Base-by-base conservation (phyloP, 495 filamentous ascomycete genomes). In the Lepraria neglecta region DNA sequence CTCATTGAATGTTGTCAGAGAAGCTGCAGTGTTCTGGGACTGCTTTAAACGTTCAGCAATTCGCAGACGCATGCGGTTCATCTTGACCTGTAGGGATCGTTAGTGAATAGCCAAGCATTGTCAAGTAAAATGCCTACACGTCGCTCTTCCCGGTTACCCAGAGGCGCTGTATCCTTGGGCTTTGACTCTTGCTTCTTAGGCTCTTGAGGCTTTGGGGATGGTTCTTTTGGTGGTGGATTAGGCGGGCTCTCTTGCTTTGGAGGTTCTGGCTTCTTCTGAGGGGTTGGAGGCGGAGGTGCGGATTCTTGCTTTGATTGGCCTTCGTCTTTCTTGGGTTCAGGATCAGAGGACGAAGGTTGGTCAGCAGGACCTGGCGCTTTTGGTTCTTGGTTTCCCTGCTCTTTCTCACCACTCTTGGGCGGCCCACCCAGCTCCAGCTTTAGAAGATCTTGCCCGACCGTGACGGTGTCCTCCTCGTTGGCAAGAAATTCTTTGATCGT, bases 41-140 rank as follows among this genome's bases (percentile, higher is more conserved):
- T 98, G 94, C 83, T 98, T 98, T 55, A 98, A 81, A 64, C 94
- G 92, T 79, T 98, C 94, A 24, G 94, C 90, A 64, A 97, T 98
- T 24, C 94, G 85, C 48, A 97, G 83, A 55, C 94, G 90, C 95
- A 98, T 98, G 57, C 95, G 89, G 79, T 97, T 97, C 94, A 98
- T 98, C 81, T 98, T 98, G 66, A 97, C 91, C 90, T 92, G 46
- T 46, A 56, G 42, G 58, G 21, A 38, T 38, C 24, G 54, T 67
- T 30, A 62, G 58, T 21, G 14, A 45, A 24, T 27, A 43, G 27
- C 27, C 4, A 27, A 7, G 60, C 44, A 28, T 14, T n/a, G 30
- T 46, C 33, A 7, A 28, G 14, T n/a, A 31, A n/a, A 58, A 46
- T 38, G 78, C 87, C 67, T 80, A 94, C 91, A 58, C 92, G 83